These are phyloP conservation scores for Oryza glaberrima DNA, from an alignment of 176 grass and related monocot species.

Conservation along the genomic window DNA sequence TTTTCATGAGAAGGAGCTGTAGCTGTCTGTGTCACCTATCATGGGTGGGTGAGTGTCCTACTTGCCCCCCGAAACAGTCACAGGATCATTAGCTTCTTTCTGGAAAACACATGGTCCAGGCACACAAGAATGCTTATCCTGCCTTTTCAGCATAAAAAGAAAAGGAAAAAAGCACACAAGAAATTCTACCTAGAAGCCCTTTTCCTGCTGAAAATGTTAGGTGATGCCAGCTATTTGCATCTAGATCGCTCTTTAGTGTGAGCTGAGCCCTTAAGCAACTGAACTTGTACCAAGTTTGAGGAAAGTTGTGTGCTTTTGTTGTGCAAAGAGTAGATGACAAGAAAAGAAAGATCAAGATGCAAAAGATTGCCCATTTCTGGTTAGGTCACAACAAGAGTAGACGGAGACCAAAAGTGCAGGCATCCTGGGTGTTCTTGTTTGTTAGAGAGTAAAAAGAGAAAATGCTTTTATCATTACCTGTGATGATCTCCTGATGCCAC, in stretches of 20 bases:
- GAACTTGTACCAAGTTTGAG: neutral
- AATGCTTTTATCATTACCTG: neutral
- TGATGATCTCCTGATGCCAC: constrained; percentile 22
- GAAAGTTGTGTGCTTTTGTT: neutral
- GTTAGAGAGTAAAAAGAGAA: neutral
- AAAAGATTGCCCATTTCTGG: neutral
- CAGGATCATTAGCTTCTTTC: constrained; percentile 26
- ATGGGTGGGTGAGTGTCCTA: constrained; percentile 34
- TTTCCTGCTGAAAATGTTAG: constrained; percentile 22
- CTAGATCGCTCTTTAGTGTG: neutral
- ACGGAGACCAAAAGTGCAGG: neutral
- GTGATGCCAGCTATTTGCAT: constrained; percentile 23
- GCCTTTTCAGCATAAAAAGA: neutral
- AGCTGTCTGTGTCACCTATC: constrained; percentile 11
- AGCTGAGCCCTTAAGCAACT: neutral
- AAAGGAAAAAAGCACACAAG: neutral
- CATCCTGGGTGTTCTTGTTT: neutral
- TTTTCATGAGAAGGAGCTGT: neutral
- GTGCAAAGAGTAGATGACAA: constrained; percentile 41
- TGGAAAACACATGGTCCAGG: constrained; percentile 31
- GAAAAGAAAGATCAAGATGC: constrained; percentile 30
- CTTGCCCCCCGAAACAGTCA: constrained; percentile 33
- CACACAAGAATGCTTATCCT: constrained; percentile 3
- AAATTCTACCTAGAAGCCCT: constrained; percentile 1
- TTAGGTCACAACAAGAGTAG: neutral